A percentile compares a stretch with the other conserved stretches of the same genome.
Evolutionary conservation across 345 rosid genomes (phyloP).

Genomic region (Erucastrum elatum): DNA sequence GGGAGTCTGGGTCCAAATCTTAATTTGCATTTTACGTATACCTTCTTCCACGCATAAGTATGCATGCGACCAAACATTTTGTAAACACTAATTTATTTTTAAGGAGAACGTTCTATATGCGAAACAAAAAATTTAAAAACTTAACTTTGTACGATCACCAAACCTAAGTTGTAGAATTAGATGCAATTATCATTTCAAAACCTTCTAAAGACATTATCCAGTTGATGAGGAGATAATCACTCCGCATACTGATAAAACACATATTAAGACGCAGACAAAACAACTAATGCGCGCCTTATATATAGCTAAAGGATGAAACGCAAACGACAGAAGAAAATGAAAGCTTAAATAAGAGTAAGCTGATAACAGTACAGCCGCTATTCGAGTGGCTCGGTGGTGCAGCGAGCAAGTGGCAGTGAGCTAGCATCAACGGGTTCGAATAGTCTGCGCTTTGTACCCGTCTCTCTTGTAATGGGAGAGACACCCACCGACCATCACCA

Average conservation of each 20-base stretch:
- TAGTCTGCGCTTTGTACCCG: not conserved
- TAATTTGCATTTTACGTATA: not conserved
- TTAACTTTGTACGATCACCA: not conserved
- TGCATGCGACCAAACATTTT: not conserved
- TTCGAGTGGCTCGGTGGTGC: constrained; percentile 23
- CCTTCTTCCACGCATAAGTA: not conserved
- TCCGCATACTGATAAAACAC: not conserved
- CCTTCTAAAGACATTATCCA: not conserved
- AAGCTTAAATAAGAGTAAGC: not conserved
- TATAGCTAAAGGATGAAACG: not conserved
- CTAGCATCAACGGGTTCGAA: constrained; percentile 7
- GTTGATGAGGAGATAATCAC: not conserved
- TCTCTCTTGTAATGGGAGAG: not conserved
- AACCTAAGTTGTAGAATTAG: not conserved
- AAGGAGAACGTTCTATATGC: not conserved
- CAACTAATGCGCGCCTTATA: not conserved
- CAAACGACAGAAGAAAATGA: not conserved
- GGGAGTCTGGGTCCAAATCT: not conserved
- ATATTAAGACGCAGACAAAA: not conserved
- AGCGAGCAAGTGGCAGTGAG: constrained; percentile 6
- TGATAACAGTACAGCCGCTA: not conserved
- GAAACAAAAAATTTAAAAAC: not conserved
- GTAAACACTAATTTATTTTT: too few species aligned
- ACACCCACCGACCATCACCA: not conserved
- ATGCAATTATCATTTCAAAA: not conserved